Evolutionary conservation across 352 stramenopile genomes (phyloP).

Genomic region (Blastocystis sp.): DNA sequence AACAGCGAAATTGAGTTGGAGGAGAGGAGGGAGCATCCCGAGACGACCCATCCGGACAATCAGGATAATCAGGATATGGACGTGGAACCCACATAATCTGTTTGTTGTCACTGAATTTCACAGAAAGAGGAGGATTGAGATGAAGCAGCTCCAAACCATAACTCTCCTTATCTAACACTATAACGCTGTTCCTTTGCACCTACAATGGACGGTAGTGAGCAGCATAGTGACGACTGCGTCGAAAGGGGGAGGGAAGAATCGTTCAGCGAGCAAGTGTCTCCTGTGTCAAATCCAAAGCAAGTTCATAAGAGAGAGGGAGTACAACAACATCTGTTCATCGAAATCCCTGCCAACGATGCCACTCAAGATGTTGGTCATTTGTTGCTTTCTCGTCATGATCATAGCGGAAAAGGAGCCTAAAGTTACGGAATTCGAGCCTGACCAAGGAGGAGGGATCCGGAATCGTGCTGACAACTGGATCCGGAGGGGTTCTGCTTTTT

Average conservation of each 20-base stretch:
- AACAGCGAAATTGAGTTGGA: constrained; percentile 37
- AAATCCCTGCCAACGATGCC: background rate
- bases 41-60: background rate
- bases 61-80: background rate
- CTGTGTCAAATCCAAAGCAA: no score
- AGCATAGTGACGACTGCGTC: background rate
- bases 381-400: background rate
- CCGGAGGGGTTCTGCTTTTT: no score
- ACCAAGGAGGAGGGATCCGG: background rate
- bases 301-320: background rate
- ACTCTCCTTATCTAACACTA: no score
- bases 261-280: no score
- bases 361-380: background rate
- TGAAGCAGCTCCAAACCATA: no score
- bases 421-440: background rate
- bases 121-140: no score
- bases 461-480: no score
- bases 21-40: constrained; percentile 14
- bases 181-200: no score
- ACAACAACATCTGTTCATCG: background rate
- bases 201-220: background rate
- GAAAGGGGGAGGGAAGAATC: no score
- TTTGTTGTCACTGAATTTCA: background rate
- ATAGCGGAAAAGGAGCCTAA: background rate
- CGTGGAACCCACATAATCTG: constrained; percentile 49